Evolutionary conservation across 441 rosid genomes (phyloP).

Genomic region (Arabidopsis lyrata): DNA sequence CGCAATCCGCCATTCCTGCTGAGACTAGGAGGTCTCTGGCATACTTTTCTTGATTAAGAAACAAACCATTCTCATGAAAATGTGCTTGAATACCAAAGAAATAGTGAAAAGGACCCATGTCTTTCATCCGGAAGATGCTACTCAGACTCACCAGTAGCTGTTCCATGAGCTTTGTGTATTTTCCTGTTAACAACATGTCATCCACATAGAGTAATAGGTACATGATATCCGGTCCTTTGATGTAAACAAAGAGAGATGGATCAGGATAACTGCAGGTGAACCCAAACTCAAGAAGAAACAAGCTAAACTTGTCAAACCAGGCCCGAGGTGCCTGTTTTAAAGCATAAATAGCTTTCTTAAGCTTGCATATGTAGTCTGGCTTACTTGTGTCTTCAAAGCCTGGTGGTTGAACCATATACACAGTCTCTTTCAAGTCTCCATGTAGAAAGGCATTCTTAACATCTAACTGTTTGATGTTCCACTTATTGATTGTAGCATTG

Average conservation of each 20-base stretch:
- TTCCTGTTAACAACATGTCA: background rate
- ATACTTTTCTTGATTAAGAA: background rate
- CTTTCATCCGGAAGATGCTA: background rate
- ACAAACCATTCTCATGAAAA: background rate
- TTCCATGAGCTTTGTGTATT: fast-evolving
- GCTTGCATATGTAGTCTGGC: background rate
- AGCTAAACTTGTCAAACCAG: background rate
- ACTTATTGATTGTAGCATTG: background rate
- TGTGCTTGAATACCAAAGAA: background rate
- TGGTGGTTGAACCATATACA: background rate
- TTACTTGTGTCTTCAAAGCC: background rate
- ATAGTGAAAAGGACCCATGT: background rate
- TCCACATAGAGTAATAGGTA: background rate
- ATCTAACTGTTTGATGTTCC: background rate
- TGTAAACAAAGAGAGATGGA: background rate
- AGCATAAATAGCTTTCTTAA: background rate
- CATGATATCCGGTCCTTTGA: background rate
- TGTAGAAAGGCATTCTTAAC: background rate
- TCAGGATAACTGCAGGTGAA: background rate
- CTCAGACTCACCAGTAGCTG: background rate
- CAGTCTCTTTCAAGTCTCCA: background rate
- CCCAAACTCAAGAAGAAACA: background rate
- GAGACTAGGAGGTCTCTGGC: background rate
- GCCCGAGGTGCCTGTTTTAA: background rate
- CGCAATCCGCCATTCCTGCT: background rate